Base-by-base conservation (phyloP, 352 stramenopile species). In the Globisporangium takayamanum region DNA sequence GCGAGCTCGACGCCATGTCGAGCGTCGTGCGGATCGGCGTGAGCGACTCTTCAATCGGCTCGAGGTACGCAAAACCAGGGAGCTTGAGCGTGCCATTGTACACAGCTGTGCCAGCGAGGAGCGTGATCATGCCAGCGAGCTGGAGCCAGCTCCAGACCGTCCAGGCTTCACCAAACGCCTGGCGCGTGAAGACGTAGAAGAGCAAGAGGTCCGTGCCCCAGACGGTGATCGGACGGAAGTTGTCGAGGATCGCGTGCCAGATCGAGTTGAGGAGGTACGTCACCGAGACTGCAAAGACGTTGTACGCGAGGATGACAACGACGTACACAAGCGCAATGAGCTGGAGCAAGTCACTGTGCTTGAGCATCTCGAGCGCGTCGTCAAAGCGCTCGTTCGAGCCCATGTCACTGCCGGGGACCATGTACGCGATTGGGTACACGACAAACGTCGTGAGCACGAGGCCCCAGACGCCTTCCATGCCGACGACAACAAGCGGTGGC, bases 171-270 rank as follows among this genome's bases (percentile, higher is more conserved):
- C 96, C 96, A 68, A 98, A 98, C 26, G 72, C 47, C 14, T 82
- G 80, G 52, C 75, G 73, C 20, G 88, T 97, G 66, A 98, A 96
- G 53, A 91, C 68, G 78, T 99, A 99, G 67, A 97, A 99, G 28
- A 99, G 96, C 57, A 98, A 67, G 25, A 99, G 74, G 76, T 99
- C 96, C 15, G 80, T 89, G 20, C 71, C 80, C 95, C 96, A 99
- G 14, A 99, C 94, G 11, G 92, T 98, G 63, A 99, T 97, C 11
- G 95, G 94, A 39, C 94, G 83, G 74, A 98, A 98, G 67, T 99
- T 99, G 81, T 99, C 95, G 14, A 99, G 72, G 69, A 99, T 99
- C 33, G 95, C 96, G 78, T 99, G 95, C 95, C 95, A 99, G 50
- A 99, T 96, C 45, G 89, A 97, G 76, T 97, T 98, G 37, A 99